Base-by-base conservation (phyloP, 2,329 filamentous ascomycete genomes). In the Stemphylium lycopersici region DNA sequence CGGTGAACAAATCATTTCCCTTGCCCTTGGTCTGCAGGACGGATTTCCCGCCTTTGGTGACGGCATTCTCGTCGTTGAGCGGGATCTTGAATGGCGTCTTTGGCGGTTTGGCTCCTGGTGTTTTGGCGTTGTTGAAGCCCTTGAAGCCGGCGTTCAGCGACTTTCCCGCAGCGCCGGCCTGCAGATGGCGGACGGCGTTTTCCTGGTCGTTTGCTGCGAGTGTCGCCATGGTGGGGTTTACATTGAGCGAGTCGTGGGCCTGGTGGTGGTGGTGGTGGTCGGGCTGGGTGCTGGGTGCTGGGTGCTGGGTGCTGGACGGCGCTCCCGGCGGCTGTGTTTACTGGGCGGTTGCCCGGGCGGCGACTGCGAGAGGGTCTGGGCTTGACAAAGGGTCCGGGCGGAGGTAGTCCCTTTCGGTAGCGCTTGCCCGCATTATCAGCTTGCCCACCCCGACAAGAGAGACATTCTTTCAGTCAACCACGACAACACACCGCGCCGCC, bases 1-100 rank as follows among this genome's bases (percentile, higher is more conserved):
- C 79, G 80, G 68, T 67, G 54, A 67, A 50, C 37, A 84, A 80
- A 38, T 79, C 68, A 73, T 84, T 86, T 61, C 84, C 84, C 61
- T 83, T 82, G 43, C 81, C 83, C 56, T 83, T 82, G 0, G 79
- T 81, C 56, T 85, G 83, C 46, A 84, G 69, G 1, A 79, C 78
- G 36, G 83, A 83, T 74, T 88, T 91, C 46, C 84, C 83, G 33
- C 80, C 83, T 24, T 79, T 84, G 56, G 85, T 79, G 7, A 84
- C 80, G n/a, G 83, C 85, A 77, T 97, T 97, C 76, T 97, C 93
- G 67, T 97, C 91, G 63, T 96, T 90, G 58, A 90, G 81, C 6
- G 87, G 84, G 43, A 90, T 78, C 69, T 88, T 90, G 71, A 93
- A 85, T 0, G 93, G 92, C 4, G 92, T 96, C 77, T 96, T 96